Evolutionary conservation across 345 rosid genomes (phyloP), one percentile per base, ranked within the genome.

Genomic region (Combretum micranthum): DNA sequence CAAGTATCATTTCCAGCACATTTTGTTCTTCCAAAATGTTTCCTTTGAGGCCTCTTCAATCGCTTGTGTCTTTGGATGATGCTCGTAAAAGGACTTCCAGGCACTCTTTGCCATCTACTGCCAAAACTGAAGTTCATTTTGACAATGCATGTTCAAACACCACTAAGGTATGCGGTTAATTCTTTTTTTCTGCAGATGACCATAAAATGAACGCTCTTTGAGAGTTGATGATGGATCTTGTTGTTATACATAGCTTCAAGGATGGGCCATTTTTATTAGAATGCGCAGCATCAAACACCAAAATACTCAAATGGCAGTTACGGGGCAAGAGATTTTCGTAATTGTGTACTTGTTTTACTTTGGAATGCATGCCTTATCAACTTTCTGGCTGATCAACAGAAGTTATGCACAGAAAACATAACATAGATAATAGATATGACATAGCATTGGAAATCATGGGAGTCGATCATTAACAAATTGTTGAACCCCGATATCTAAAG

Each of bases 11-110:
- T 57, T 82, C 98, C 57, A 84, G 80, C 56, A 69, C 95, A 47
- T 86, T 91, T 71, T 88, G 98, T 64, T 91, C 95, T n/a, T 86
- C 95, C 4, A 84, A 80, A 50, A 79, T 59, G 47, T 76, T 88
- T 70, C 81, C 86, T 15, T 47, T 81, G 50, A 73, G 68, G 67
- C 82, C 86, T 66, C 70, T 83, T 57, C 86, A 79, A 67, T 63
- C 77, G 56, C 73, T 88, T 17, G 76, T 78, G 62, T 64, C 84
- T 47, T 47, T 61, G 50, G 74, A 68, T 57, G 84, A 78, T 26
- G 42, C 64, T 1, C 77, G 69, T 58, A 77, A 68, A 72, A 78
- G 69, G 68, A 49, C 72, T 61, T 75, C 72, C 16, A 81, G 71
- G 74, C 70, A 75, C 23, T 68, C 75, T 50, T 53, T 70, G 37